These are phyloP conservation scores for Coniochaeta sp. DNA, from an alignment of 2,329 filamentous ascomycete genomes.

Conservation along the genomic window DNA sequence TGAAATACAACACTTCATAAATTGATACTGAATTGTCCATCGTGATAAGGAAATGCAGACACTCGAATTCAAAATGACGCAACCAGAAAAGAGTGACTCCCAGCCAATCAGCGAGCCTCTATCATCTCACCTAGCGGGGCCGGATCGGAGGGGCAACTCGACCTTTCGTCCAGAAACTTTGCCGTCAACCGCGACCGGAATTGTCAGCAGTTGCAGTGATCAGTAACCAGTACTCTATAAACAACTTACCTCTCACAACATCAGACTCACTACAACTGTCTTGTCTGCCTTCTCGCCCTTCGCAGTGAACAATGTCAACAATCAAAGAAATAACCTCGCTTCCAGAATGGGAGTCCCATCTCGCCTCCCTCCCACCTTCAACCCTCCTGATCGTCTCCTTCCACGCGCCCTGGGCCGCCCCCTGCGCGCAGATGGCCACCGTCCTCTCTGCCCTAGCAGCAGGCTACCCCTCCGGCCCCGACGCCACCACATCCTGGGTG, in stretches of 20 bases:
- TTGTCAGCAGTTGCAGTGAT: neutral
- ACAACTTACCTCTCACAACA: neutral
- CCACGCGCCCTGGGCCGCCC: constrained; percentile 93
- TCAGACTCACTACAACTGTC: neutral
- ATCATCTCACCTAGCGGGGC: neutral
- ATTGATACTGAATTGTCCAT: too few species aligned
- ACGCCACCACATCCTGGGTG: constrained; percentile 73
- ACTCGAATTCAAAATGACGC: neutral
- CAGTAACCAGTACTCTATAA: neutral
- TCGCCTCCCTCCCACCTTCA: constrained; percentile 57
- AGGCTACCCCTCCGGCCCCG: constrained; percentile 67
- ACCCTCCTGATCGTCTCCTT: constrained; percentile 85
- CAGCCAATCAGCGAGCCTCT: neutral
- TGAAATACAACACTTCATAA: too few species aligned
- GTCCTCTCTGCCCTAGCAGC: constrained; percentile 79
- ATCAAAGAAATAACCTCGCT: constrained; percentile 72
- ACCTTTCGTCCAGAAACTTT: neutral
- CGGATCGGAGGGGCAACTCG: constrained; percentile 1
- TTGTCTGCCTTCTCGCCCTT: neutral
- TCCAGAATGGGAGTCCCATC: constrained; percentile 62
- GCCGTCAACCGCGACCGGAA: neutral
- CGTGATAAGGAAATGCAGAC: neutral
- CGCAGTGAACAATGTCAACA: constrained; percentile 52
- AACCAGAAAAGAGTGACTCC: neutral
- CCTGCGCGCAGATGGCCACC: constrained; percentile 87